Percentiles rank a stretch among this genome's conserved stretches.
These are phyloP conservation scores for Cronartium quercuum DNA, from an alignment of 1,284 basidiomycete genomes.

Conservation along the genomic window DNA sequence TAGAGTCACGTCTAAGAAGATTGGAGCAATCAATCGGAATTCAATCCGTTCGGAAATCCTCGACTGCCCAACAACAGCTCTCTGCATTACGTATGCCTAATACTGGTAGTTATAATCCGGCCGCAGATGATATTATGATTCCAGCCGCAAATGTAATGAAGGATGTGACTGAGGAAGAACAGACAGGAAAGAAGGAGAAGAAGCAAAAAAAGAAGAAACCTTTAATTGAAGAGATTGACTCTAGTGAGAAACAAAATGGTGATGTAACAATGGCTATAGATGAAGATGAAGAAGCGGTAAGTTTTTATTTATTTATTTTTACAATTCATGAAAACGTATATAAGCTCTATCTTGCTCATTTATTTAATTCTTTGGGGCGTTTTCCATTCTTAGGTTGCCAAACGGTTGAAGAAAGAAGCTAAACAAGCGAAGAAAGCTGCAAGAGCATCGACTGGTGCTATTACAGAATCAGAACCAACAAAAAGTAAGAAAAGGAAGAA, in stretches of 20 bases:
- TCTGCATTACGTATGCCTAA: slow-evolving; percentile 70
- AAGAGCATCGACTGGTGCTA: not conserved
- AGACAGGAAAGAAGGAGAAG: slow-evolving; percentile 60
- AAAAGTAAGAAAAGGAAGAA: slow-evolving; percentile 41
- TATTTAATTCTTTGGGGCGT: slow-evolving; percentile 31
- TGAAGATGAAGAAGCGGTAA: slow-evolving; percentile 57
- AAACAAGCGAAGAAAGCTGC: not conserved
- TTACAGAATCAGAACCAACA: slow-evolving; percentile 34
- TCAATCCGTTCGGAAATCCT: slow-evolving; percentile 57
- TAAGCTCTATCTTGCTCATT: slow-evolving; percentile 5
- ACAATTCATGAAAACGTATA: slow-evolving; percentile 29
- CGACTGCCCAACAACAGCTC: slow-evolving; percentile 59
- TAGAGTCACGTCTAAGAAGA: slow-evolving; percentile 84
- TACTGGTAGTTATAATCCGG: slow-evolving; percentile 69
- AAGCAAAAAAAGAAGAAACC: slow-evolving; percentile 55
- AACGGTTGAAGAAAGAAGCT: not conserved
- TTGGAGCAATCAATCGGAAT: slow-evolving; percentile 76
- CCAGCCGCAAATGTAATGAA: slow-evolving; percentile 66
- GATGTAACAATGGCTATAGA: slow-evolving; percentile 45
- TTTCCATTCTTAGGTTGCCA: not conserved
- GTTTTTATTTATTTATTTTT: slow-evolving; percentile 47
- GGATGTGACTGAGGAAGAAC: slow-evolving; percentile 54
- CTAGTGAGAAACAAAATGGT: not conserved
- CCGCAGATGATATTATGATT: slow-evolving; percentile 65
- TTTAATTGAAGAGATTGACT: slow-evolving; percentile 22